Conservation (phyloP, 108 stramenopile species). For the Seminavis robusta region DNA sequence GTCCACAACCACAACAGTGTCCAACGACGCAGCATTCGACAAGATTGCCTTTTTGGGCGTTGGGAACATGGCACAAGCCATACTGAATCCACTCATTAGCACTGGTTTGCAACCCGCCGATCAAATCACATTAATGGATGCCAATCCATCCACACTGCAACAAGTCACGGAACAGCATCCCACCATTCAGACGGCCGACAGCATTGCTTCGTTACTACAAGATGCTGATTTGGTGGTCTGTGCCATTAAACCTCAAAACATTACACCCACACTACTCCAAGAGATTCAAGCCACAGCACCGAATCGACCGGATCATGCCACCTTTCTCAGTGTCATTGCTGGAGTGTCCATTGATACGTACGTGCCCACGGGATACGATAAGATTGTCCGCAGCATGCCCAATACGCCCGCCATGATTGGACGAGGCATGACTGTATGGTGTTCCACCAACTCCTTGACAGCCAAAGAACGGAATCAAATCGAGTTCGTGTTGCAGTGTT, state of each 20-base stretch:
- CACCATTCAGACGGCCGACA: constrained; percentile 33
- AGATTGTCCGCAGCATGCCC: constrained; percentile 87
- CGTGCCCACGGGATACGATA: constrained; percentile 28
- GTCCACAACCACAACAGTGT: too few species aligned
- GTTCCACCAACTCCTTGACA: constrained; percentile 58
- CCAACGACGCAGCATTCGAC: too few species aligned
- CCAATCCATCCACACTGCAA: constrained; percentile 41
- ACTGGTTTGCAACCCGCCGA: constrained; percentile 49
- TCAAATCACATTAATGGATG: constrained; percentile 57
- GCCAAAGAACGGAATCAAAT: constrained; percentile 48
- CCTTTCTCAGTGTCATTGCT: constrained; percentile 59
- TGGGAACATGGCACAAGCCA: constrained; percentile 91
- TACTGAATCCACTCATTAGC: constrained; percentile 68
- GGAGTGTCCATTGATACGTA: constrained; percentile 37
- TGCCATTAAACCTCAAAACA: constrained; percentile 89
- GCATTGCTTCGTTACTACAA: constrained; percentile 13
- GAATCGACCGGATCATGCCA: constrained; percentile 41
- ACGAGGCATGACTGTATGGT: constrained; percentile 77
- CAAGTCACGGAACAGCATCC: constrained; percentile 29
- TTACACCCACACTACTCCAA: constrained; percentile 29
- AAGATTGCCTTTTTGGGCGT: constrained; percentile 85
- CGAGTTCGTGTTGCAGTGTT: constrained; percentile 52
- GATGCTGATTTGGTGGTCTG: constrained; percentile 76
- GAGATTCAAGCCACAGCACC: constrained; percentile 1
- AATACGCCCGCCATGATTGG: constrained; percentile 87